Evolutionary conservation across 2,329 filamentous ascomycete genomes (phyloP).

Genomic region (Rhinocladiella mackenziei): DNA sequence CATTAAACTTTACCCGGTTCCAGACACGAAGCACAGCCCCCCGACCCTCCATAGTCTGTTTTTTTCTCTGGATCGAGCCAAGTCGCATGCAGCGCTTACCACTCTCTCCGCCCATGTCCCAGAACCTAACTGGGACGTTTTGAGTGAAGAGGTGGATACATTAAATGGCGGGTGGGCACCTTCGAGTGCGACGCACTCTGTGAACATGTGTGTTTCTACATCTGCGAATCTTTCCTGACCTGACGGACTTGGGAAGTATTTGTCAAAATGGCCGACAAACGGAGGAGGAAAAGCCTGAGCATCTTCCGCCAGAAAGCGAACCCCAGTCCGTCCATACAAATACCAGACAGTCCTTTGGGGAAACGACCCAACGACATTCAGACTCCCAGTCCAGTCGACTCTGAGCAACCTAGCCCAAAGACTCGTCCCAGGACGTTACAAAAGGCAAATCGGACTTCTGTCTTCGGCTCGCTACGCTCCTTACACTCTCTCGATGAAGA

Average conservation of each 20-base stretch:
- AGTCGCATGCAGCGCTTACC: slow-evolving; percentile 4
- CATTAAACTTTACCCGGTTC: slow-evolving; percentile 13
- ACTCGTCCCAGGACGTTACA: slow-evolving; percentile 42
- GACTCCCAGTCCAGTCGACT: slow-evolving; percentile 33
- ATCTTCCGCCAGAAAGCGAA: slow-evolving; percentile 30
- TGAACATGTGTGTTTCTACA: slow-evolving; percentile 13
- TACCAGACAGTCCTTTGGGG: slow-evolving; percentile 18
- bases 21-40: slow-evolving; percentile 14
- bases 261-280: slow-evolving; percentile 30
- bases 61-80: not conserved
- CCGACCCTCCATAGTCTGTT: slow-evolving; percentile 6
- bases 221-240: slow-evolving; percentile 6
- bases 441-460: slow-evolving; percentile 48
- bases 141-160: slow-evolving; percentile 13
- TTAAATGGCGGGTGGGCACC: slow-evolving; percentile 10
- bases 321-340: slow-evolving; percentile 13
- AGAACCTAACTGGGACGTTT: slow-evolving; percentile 1
- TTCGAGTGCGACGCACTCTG: not conserved
- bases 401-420: slow-evolving; percentile 35
- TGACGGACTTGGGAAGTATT: too few relatives aligned
- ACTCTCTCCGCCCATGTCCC: slow-evolving; percentile 3
- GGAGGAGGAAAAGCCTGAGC: slow-evolving; percentile 36
- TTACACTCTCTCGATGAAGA: slow-evolving; percentile 52
- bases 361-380: slow-evolving; percentile 36
- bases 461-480: slow-evolving; percentile 57